Evolutionary conservation across 129 eudicot genomes (phyloP).

Genomic region (Artemisia annua): DNA sequence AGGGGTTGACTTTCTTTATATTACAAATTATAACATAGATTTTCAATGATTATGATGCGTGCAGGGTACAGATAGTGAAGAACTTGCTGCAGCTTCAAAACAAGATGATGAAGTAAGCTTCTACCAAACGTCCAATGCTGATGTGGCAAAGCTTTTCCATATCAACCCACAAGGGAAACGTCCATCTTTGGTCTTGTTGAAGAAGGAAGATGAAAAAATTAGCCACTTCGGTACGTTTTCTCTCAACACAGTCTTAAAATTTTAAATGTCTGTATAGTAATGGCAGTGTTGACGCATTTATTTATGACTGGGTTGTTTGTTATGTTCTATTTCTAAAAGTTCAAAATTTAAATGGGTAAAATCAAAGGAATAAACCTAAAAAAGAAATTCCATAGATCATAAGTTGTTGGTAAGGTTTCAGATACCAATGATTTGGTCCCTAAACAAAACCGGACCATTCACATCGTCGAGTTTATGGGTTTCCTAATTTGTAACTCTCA

Average conservation of each 20-base stretch:
- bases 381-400: too few relatives aligned
- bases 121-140: slow-evolving; percentile 66
- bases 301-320: neutral
- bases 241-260: neutral
- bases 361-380: too few relatives aligned
- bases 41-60: slow-evolving; percentile 10
- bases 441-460: too few relatives aligned
- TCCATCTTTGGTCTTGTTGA: slow-evolving; percentile 67
- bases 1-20: neutral
- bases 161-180: slow-evolving; percentile 65
- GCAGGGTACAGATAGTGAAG: slow-evolving; percentile 73
- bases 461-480: too few relatives aligned
- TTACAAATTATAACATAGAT: neutral
- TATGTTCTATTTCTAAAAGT: neutral
- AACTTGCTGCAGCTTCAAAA: slow-evolving; percentile 76
- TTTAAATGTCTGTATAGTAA: too few relatives aligned
- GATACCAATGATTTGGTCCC: too few relatives aligned
- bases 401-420: too few relatives aligned
- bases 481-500: too few relatives aligned
- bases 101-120: slow-evolving; percentile 74
- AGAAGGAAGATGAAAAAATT: slow-evolving; percentile 72
- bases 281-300: neutral
- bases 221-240: slow-evolving; percentile 56
- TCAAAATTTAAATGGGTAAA: too few relatives aligned
- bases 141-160: slow-evolving; percentile 75